Base-by-base conservation (phyloP, 2,329 filamentous ascomycete genomes). In the Aspergillus sojae region DNA sequence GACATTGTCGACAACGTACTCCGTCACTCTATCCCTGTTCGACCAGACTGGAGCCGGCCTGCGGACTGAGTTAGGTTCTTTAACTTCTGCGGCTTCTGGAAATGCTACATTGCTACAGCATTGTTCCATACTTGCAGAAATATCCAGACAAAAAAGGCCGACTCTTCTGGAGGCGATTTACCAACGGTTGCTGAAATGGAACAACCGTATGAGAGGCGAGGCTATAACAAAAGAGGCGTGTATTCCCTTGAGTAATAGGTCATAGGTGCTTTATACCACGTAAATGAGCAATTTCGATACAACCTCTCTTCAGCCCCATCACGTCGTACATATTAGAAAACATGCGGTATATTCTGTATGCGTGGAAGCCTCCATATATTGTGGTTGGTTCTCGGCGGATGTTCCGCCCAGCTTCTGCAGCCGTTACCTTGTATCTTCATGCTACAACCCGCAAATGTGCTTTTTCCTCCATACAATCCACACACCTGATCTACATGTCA, bases 71-170 rank as follows among this genome's bases (percentile, higher is more conserved):
- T 34, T 32, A n/a, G 52, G 30, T 3, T 36, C 32, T 39, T 36
- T 39, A 34, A 12, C 19, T 23, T 28, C 55, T n/a, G 43, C 58
- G n/a, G 12, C 57, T 32, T 34, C 26, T 23, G 45, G 46, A 28
- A 52, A 26, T 26, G 23, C 50, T 53, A 52, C 34, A 23, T 52
- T 59, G 46, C 30, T 50, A 32, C 46, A 59, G 34, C 45, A n/a
- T 41, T 53, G 57, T 53, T 59, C 57, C 57, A 59, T 59, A 9
- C 14, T 54, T 34, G 32, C 28, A 54, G 32, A 36, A 11, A 10
- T 34, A 36, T 54, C 32, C 32, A 16, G 21, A 54, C n/a, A 39
- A 6, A 36, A 32, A 19, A 14, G 9, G 52, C 30, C 32, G 52
- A 54, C 21, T 54, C n/a, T 36, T 54, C 11, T 36, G 21, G n/a